These are phyloP conservation scores for Gymnopilus junonius DNA, from an alignment of 768 basidiomycete genomes.

Conservation along the genomic window DNA sequence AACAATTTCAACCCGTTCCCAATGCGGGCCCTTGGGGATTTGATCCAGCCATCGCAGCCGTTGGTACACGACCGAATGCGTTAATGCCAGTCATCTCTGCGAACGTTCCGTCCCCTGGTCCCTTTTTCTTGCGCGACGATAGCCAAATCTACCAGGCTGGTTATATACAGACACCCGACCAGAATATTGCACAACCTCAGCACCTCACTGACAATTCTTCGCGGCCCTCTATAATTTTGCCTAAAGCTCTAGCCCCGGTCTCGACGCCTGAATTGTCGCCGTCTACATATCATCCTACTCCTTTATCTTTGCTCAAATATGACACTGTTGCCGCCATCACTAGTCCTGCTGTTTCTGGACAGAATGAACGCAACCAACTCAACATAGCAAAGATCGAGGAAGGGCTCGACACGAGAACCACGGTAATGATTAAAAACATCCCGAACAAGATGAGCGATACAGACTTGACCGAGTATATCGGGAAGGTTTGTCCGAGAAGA, in stretches of 20 bases:
- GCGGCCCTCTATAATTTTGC: background rate
- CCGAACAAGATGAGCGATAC: slow-evolving; percentile 90
- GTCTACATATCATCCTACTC: background rate
- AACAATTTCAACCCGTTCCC: slow-evolving; percentile 12
- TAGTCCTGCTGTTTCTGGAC: slow-evolving; percentile 10
- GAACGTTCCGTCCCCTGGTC: slow-evolving; percentile 4
- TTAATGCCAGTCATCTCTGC: background rate
- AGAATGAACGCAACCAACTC: slow-evolving; percentile 47
- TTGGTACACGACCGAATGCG: background rate
- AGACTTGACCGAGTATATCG: slow-evolving; percentile 71
- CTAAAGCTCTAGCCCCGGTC: slow-evolving; percentile 6
- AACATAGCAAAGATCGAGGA: slow-evolving; percentile 75
- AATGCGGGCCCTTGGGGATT: slow-evolving; percentile 10
- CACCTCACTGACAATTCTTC: background rate
- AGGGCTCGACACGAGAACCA: slow-evolving; percentile 80
- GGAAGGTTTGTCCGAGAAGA: slow-evolving; percentile 69
- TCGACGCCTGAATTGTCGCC: slow-evolving; percentile 4
- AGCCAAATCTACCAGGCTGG: background rate
- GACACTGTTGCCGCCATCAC: background rate
- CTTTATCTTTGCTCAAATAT: background rate
- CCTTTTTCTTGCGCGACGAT: slow-evolving; percentile 12
- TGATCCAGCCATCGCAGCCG: slow-evolving; percentile 22
- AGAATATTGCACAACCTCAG: background rate
- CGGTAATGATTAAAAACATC: slow-evolving; percentile 91
- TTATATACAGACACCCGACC: background rate